These are phyloP conservation scores for Pyrenochaeta sp. DNA, from an alignment of 2,329 filamentous ascomycete species.

Conservation along the genomic window DNA sequence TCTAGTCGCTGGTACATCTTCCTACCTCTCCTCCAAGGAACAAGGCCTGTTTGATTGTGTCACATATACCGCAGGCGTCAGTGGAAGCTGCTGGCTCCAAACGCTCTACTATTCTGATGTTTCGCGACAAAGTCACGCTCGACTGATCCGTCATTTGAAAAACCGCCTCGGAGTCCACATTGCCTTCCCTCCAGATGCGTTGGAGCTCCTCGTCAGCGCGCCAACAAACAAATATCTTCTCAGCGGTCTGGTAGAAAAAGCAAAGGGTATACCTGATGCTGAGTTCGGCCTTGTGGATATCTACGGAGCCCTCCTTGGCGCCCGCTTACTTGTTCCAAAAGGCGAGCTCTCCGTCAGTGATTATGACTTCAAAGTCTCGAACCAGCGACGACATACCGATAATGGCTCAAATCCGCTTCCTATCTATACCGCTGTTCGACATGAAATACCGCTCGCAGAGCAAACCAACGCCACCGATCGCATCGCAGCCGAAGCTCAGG, in stretches of 20 bases:
- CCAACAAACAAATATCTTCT: conserved; percentile 94
- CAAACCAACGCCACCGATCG: conserved; percentile 46
- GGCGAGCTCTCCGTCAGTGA: conserved; percentile 81
- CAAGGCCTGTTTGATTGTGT: conserved; percentile 91
- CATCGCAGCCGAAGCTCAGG: conserved; percentile 53
- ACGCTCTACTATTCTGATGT: conserved; percentile 85
- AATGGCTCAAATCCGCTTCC: conserved; percentile 85
- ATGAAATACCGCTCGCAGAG: conserved; percentile 82
- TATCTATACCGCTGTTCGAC: conserved; percentile 93
- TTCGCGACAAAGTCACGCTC: conserved; percentile 69
- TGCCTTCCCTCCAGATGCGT: conserved; percentile 85
- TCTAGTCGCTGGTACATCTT: conserved; percentile 88
- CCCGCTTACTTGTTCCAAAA: conserved; percentile 83
- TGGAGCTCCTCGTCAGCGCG: conserved; percentile 81
- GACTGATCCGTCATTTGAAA: conserved; percentile 85
- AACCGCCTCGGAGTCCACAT: conserved; percentile 85
- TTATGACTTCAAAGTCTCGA: conserved; percentile 87
- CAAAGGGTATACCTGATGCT: conserved; percentile 80
- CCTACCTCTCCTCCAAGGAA: conserved; percentile 82
- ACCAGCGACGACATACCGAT: conserved; percentile 77
- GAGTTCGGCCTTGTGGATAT: conserved; percentile 92
- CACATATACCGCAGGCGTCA: conserved; percentile 95
- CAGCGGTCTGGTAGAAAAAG: conserved; percentile 87
- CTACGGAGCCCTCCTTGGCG: conserved; percentile 86
- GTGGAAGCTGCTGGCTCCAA: conserved; percentile 95